Conservation (phyloP, 768 basidiomycete genomes). For the Gloeophyllum trabeum region DNA sequence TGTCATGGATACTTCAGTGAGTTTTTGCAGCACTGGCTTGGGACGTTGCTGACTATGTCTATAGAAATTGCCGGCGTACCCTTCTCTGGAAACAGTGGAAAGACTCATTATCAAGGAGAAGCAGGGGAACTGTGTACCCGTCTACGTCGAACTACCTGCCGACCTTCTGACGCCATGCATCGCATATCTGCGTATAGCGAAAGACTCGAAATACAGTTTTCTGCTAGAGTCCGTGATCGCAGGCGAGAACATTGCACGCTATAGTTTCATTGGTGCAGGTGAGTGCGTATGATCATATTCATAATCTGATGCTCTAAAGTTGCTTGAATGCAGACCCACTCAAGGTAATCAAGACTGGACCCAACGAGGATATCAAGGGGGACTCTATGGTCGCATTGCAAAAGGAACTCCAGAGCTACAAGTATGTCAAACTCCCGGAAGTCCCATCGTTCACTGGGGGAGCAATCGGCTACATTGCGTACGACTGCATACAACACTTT, state of each 20-base stretch:
- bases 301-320: not conserved
- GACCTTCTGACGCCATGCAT: conserved; percentile 96
- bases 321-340: conserved; percentile 61
- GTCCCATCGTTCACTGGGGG: conserved; percentile 94
- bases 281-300: conserved; percentile 13
- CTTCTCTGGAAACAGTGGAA: conserved; percentile 66
- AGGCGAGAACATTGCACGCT: conserved; percentile 86
- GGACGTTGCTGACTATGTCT: too few species aligned
- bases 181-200: conserved; percentile 88
- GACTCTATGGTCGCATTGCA: conserved; percentile 84
- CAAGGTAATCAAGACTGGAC: conserved; percentile 85
- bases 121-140: conserved; percentile 84
- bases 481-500: conserved; percentile 94
- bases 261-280: conserved; percentile 96
- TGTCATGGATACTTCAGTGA: too few species aligned
- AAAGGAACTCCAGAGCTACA: conserved; percentile 75
- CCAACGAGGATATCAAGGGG: conserved; percentile 69
- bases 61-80: conserved; percentile 61
- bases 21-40: too few species aligned
- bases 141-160: conserved; percentile 88
- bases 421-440: conserved; percentile 86
- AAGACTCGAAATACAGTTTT: conserved; percentile 91
- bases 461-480: conserved; percentile 94
- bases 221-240: conserved; percentile 86
- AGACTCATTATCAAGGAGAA: conserved; percentile 71